phyloP scores from a whole-genome alignment of 2,329 filamentous ascomycete genomes.

The Fusarium sp. region DNA sequence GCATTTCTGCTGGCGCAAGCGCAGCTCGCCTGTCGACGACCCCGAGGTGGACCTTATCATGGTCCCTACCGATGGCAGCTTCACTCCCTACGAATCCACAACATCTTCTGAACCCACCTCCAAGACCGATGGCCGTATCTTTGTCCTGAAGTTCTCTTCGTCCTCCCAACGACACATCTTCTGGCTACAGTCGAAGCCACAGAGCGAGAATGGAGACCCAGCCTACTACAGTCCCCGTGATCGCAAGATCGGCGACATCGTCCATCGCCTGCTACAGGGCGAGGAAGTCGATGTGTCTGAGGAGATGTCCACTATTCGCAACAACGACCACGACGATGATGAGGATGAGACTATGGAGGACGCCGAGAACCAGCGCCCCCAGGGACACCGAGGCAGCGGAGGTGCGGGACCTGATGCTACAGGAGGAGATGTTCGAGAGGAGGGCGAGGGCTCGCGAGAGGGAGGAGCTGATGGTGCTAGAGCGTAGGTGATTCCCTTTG shows the following conservation, averaged over 20 bases:
- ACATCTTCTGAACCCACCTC: slow-evolving; percentile 66
- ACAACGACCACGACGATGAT: slow-evolving; percentile 62
- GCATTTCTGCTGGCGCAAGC: slow-evolving; percentile 96
- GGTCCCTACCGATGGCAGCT: slow-evolving; percentile 89
- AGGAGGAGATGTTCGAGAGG: slow-evolving; percentile 89
- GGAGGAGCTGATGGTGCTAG: slow-evolving; percentile 95
- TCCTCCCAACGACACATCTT: slow-evolving; percentile 93
- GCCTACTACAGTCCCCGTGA: slow-evolving; percentile 88
- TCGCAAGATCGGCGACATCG: slow-evolving; percentile 86
- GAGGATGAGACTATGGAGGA: slow-evolving; percentile 68
- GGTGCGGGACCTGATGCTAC: slow-evolving; percentile 89
- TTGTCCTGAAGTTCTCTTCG: slow-evolving; percentile 91
- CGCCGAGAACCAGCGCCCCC: slow-evolving; percentile 71
- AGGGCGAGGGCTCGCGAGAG: slow-evolving; percentile 88
- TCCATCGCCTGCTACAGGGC: slow-evolving; percentile 85
- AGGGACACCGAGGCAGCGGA: slow-evolving; percentile 72
- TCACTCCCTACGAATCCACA: slow-evolving; percentile 79
- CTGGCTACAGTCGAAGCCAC: slow-evolving; percentile 93
- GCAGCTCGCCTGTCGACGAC: slow-evolving; percentile 74
- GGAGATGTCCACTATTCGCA: slow-evolving; percentile 74
- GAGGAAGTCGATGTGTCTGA: slow-evolving; percentile 84
- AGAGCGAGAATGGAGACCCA: slow-evolving; percentile 74
- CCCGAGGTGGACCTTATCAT: slow-evolving; percentile 92
- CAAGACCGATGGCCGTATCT: slow-evolving; percentile 88
- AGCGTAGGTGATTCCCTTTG: slow-evolving; percentile 85